Conservation (phyloP, 2,329 filamentous ascomycete genomes). For the Aspergillus tamarii region DNA sequence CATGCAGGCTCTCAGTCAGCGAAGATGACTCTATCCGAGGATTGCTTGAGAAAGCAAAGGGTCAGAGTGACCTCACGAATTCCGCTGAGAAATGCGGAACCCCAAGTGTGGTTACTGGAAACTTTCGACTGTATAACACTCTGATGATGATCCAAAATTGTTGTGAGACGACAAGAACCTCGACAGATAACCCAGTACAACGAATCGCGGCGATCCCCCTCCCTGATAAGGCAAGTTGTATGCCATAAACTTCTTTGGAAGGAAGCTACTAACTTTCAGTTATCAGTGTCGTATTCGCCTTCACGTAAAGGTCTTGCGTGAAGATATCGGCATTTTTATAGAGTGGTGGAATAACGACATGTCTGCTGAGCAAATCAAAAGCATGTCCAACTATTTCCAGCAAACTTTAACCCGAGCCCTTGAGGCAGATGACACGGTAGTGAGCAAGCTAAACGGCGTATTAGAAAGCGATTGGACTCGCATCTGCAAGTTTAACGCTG, state of each 20-base stretch:
- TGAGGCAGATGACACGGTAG: conserved; percentile 43
- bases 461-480: conserved; percentile 60
- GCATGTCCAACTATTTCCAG: conserved; percentile 58
- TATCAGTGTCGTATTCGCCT: conserved; percentile 40
- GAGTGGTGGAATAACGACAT: conserved; percentile 45
- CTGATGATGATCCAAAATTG: conserved; percentile 39
- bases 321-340: conserved; percentile 40
- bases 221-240: conserved; percentile 36
- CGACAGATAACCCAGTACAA: conserved; percentile 23
- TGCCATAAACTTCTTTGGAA: background rate
- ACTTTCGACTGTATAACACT: conserved; percentile 40
- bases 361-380: conserved; percentile 43
- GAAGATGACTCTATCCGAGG: conserved; percentile 32
- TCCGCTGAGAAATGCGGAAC: conserved; percentile 16
- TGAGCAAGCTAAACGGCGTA: conserved; percentile 57
- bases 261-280: conserved; percentile 9
- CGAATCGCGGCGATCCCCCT: conserved; percentile 33
- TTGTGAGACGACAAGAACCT: conserved; percentile 23
- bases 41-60: conserved; percentile 33
- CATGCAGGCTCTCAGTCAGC: conserved; percentile 32
- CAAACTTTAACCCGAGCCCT: conserved; percentile 55
- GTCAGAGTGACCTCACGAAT: conserved; percentile 13
- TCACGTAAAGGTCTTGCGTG: conserved; percentile 39
- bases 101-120: conserved; percentile 13
- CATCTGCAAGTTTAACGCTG: conserved; percentile 57